phyloP scores from a whole-genome alignment of 192 early-diverging fungal species.

The Coemansia sp. region DNA sequence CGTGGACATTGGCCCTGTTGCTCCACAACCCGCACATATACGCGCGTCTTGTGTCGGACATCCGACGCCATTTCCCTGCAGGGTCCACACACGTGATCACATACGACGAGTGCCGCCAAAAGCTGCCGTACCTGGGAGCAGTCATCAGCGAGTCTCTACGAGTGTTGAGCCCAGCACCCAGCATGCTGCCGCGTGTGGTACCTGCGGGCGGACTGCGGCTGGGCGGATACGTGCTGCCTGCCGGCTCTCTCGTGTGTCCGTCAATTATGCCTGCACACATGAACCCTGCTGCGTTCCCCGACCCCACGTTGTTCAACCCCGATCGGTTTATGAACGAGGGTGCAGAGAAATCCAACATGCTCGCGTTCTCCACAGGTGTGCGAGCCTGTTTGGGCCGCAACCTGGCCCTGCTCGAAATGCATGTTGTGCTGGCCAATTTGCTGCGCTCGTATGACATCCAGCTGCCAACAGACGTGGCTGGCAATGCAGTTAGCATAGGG shows the following conservation, averaged over 20 bases:
- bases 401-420: slow-evolving; percentile 56
- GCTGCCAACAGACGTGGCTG: neutral
- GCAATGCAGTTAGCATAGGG: neutral
- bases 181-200: slow-evolving; percentile 39
- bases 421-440: slow-evolving; percentile 46
- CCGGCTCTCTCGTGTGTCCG: slow-evolving; percentile 48
- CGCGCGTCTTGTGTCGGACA: slow-evolving; percentile 20
- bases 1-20: slow-evolving; percentile 46
- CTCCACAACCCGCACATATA: slow-evolving; percentile 41
- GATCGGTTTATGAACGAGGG: slow-evolving; percentile 38
- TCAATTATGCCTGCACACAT: slow-evolving; percentile 33
- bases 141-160: slow-evolving; percentile 53
- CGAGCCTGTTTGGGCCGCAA: slow-evolving; percentile 55
- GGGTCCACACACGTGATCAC: neutral
- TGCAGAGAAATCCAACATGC: slow-evolving; percentile 16
- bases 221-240: slow-evolving; percentile 41
- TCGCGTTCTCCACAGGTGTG: slow-evolving; percentile 57
- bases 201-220: slow-evolving; percentile 32
- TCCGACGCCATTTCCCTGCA: slow-evolving; percentile 30
- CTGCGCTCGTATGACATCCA: slow-evolving; percentile 34
- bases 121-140: slow-evolving; percentile 45
- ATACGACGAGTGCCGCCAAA: slow-evolving; percentile 21
- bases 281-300: slow-evolving; percentile 24
- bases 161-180: slow-evolving; percentile 37
- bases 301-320: slow-evolving; percentile 33